These are phyloP conservation scores for Fusarium burgessii DNA, from an alignment of 2,329 filamentous ascomycete genomes.

Conservation along the genomic window DNA sequence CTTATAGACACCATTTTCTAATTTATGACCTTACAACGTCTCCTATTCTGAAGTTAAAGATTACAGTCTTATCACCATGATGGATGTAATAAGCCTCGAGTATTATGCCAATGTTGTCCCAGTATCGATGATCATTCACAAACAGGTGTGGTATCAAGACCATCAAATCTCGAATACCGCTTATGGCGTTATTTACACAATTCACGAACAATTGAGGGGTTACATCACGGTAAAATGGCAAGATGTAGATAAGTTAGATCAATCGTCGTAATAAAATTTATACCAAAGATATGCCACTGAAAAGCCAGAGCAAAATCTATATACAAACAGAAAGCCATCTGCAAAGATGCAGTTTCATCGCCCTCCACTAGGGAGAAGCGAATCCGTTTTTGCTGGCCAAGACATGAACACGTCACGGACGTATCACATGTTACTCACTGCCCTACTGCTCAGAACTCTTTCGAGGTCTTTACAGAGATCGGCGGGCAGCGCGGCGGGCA, in stretches of 20 bases:
- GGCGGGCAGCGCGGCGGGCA: slow-evolving; percentile 39
- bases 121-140: no score
- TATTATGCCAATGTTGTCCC: no score
- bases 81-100: no score
- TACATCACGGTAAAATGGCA: neutral
- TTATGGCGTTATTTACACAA: neutral
- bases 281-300: slow-evolving; percentile 42
- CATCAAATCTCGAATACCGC: neutral
- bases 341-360: slow-evolving; percentile 28
- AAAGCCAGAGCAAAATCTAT: slow-evolving; percentile 44
- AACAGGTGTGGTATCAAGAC: neutral
- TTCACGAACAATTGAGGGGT: neutral
- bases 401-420: slow-evolving; percentile 24
- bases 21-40: no score
- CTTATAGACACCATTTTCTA: neutral
- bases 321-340: slow-evolving; percentile 45
- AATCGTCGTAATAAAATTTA: slow-evolving; percentile 43
- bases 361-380: slow-evolving; percentile 35
- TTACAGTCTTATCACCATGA: neutral
- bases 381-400: slow-evolving; percentile 18
- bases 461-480: slow-evolving; percentile 37
- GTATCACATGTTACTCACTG: neutral
- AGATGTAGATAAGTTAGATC: neutral
- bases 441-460: slow-evolving; percentile 7
- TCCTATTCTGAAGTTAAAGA: neutral